Conservation (phyloP, 2,329 filamentous ascomycete genomes). For the Ophiocordyceps camponoti-saundersi region DNA sequence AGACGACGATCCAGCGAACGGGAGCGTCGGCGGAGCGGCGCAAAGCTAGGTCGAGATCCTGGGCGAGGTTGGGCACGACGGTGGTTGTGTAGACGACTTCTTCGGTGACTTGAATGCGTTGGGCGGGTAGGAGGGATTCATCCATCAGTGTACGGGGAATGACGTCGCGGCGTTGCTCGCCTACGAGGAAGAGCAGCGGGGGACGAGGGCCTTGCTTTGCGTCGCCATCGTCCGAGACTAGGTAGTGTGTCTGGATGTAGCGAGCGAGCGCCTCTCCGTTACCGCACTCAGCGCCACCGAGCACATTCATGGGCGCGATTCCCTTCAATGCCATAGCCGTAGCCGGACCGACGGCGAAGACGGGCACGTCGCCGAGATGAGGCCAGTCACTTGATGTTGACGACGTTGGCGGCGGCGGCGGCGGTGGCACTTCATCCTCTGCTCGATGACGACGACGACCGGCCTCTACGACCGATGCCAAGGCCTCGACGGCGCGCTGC, state of each 20-base stretch:
- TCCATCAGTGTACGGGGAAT: slow-evolving; percentile 69
- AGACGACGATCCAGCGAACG: slow-evolving; percentile 58
- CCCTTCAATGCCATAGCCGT: slow-evolving; percentile 57
- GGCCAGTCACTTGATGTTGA: no score
- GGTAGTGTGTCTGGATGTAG: slow-evolving; percentile 69
- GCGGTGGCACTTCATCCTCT: slow-evolving; percentile 1
- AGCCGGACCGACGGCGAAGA: slow-evolving; percentile 70
- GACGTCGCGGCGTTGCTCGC: slow-evolving; percentile 76
- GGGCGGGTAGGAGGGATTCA: slow-evolving; percentile 24
- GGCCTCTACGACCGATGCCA: slow-evolving; percentile 43
- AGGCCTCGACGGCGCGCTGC: slow-evolving; percentile 68
- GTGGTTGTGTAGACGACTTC: slow-evolving; percentile 74
- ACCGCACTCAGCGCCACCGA: slow-evolving; percentile 60
- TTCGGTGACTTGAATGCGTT: slow-evolving; percentile 55
- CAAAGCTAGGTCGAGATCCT: slow-evolving; percentile 41
- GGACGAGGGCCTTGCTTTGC: slow-evolving; percentile 27
- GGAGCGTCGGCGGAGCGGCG: slow-evolving; percentile 20
- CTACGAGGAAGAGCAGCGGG: slow-evolving; percentile 70
- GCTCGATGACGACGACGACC: not conserved
- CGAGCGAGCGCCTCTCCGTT: slow-evolving; percentile 66
- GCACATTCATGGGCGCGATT: slow-evolving; percentile 41
- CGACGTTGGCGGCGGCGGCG: no score
- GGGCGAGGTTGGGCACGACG: slow-evolving; percentile 62
- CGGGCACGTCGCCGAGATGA: slow-evolving; percentile 35
- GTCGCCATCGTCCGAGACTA: slow-evolving; percentile 24